Base-by-base conservation (phyloP, 352 stramenopile species). In the Pseudoperonospora humuli region DNA sequence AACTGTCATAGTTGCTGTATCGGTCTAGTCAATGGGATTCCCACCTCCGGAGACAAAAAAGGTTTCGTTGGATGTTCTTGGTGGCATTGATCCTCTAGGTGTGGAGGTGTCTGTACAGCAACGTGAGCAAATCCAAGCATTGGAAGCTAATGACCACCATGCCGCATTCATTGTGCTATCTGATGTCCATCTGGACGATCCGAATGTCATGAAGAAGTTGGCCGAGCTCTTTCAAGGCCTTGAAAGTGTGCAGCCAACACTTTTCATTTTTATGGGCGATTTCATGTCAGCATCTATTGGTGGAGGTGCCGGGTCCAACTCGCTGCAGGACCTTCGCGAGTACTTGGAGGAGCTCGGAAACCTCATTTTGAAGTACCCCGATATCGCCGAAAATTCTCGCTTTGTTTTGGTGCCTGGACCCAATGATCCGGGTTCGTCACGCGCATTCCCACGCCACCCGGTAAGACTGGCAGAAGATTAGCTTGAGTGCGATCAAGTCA, bases 181-280 rank as follows among this genome's bases (percentile, higher is more conserved):
- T 7, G 86, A 97, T 53, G 84, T 98, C 10, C 79, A 96, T 58
- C 50, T 98, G 50, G 92, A 98, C 61, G 84, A 96, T 23, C 84
- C 84, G 10, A 62, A 82, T 14, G 85, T 96, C 14, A 78, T 97
- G 61, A 75, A 79, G 29, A 85, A 94, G 42, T 69, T 98, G 24
- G 75, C 95, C 45, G 47, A 80, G 20, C 64, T 98, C 21, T 94
- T 98, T 40, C 70, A 91, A 32, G 87, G 82, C 1, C 84, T 95
- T 21, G 70, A 93, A 39, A 72, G 61, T 15, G 62, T 93, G 8
- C 42, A 76, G 36, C 76, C 80, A 7, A 75, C 75, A 14, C 52
- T 97, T 14, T 96, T 97, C 53, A 75, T 96, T 10, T 73, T 98
- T 17, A 96, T 98, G 86, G 93, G 93, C 32, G 88, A 97, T 58